Evolutionary conservation across 73 alveolate species (phyloP).

Genomic region (Paramecium pentaurelia): DNA sequence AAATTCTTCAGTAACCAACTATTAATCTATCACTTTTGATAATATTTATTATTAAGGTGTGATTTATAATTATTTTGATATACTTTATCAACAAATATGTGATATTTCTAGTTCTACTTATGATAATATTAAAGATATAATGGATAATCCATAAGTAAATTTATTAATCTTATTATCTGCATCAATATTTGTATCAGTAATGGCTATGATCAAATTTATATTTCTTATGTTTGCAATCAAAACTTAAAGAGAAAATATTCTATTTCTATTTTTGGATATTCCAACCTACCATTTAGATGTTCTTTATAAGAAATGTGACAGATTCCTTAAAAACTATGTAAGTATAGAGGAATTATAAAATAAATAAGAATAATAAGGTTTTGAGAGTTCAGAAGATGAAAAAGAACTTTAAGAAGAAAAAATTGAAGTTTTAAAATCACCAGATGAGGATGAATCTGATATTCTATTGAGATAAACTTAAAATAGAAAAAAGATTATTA

Average conservation of each 20-base stretch:
- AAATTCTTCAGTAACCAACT: not conserved
- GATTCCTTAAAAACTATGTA: not conserved
- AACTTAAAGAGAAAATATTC: not conserved
- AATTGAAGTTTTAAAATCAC: not conserved
- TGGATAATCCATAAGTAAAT: not conserved
- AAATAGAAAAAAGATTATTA: not conserved
- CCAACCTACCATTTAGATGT: not conserved
- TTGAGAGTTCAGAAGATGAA: not conserved
- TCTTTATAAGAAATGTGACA: not conserved
- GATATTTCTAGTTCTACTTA: not conserved
- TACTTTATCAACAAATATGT: not conserved
- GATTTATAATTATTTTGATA: not conserved
- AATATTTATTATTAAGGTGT: not conserved
- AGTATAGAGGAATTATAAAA: not conserved
- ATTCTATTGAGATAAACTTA: not conserved
- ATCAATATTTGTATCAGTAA: not conserved
- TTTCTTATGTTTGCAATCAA: slow-evolving; percentile 4
- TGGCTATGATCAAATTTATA: slow-evolving; percentile 15
- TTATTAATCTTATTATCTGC: not conserved
- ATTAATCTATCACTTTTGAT: not conserved
- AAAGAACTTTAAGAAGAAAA: not conserved
- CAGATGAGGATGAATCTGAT: not conserved
- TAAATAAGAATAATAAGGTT: not conserved
- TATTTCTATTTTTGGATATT: slow-evolving; percentile 37
- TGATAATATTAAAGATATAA: not conserved